Conservation (phyloP, 164 flowering plant species). For the Vitis riparia region DNA sequence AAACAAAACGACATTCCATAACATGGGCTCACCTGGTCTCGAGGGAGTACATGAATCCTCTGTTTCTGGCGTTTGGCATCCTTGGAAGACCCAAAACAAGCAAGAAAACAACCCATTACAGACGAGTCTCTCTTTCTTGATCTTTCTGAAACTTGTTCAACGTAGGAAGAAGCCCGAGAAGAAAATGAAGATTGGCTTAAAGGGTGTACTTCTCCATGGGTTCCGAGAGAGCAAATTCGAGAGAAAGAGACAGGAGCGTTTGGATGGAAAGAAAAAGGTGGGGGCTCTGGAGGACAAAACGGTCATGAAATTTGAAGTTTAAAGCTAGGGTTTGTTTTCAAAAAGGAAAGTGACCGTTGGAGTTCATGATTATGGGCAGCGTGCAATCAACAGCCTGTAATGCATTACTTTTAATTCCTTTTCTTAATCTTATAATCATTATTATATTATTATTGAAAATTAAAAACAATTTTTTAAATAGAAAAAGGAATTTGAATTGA, state of each 20-base stretch:
- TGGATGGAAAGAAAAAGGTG: background rate
- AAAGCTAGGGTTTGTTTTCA: background rate
- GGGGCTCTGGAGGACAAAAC: constrained; percentile 22
- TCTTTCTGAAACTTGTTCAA: background rate
- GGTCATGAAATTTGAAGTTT: constrained; percentile 18
- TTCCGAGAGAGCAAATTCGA: constrained; percentile 2
- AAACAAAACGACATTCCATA: background rate
- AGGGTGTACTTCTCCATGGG: no score
- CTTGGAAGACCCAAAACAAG: constrained; percentile 59
- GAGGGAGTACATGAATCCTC: constrained; percentile 28
- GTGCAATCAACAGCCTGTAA: constrained; percentile 14
- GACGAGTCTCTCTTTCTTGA: constrained; percentile 1
- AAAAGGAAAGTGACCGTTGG: constrained; percentile 34
- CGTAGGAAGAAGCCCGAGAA: background rate
- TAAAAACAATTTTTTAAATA: background rate
- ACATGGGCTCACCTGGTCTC: constrained; percentile 28
- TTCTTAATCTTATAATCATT: background rate
- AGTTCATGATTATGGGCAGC: constrained; percentile 1
- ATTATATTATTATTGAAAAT: background rate
- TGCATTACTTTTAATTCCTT: background rate
- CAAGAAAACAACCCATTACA: constrained; percentile 71
- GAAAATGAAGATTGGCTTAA: no score
- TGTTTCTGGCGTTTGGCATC: constrained; percentile 31
- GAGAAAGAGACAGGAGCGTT: constrained; percentile 18
- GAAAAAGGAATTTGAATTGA: background rate